Base-by-base conservation (phyloP, 306 rosid species). In the Senna tora region DNA sequence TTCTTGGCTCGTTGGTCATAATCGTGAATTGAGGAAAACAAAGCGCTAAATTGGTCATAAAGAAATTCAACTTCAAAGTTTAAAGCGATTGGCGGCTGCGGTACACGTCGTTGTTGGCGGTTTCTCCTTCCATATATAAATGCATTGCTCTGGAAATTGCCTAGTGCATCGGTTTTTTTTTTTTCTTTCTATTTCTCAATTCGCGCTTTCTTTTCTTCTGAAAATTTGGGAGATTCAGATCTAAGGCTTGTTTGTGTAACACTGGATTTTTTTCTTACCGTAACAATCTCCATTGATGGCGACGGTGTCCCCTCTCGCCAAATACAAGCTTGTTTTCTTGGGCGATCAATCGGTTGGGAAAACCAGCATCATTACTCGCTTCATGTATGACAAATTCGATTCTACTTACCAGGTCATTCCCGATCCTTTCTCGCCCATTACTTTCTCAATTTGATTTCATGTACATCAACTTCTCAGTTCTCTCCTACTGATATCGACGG, bases 311-410 rank as follows among this genome's bases (percentile, higher is more conserved):
- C 97, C 96, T 83, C 90, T 92, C 80, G 97, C 97, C 72, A 92
- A 92, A 80, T 82, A 82, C 81, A 82, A 82, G 68, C 86, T 82
- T 9, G 83, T 82, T 45, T 82, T 82, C 83, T 63, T 92, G 65
- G 97, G 97, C 81, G 97, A 92, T 80, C 97, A 92, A 84, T 89
- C 97, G 14, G 96, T 87, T 34, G 97, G 96, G 2, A 92, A 92
- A 86, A 92, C 97, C 79, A 92, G 97, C 85, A 89, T 92, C 82
- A 89, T 92, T 86, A 92, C 97, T 56, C 97, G 97, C 77, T 89
- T 92, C 84, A 92, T 92, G 97, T 92, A 92, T 86, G 97, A 92
- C 86, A 92, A 92, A 83, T 92, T 92, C 75, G 96, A 92, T 56
- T 83, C 97, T 77, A 92, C 93, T 77, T 92, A 92, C 74, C 97